phyloP scores from a whole-genome alignment of 2,329 filamentous ascomycete species.

The Cercospora canescens region DNA sequence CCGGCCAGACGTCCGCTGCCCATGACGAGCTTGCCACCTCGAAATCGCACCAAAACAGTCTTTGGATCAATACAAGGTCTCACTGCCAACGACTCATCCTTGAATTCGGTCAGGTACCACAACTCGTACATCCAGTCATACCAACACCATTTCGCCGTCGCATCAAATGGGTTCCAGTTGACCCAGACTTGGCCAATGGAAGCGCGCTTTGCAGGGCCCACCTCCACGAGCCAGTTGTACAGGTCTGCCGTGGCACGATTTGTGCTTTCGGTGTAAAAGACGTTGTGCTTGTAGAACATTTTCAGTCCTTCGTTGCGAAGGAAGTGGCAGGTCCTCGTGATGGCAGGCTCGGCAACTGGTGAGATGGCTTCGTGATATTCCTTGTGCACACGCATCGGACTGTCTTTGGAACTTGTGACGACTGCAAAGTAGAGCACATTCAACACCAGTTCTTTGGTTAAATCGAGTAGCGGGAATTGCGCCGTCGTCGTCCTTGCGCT shows the following conservation, averaged over 20 bases:
- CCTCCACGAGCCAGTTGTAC: neutral
- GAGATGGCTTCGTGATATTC: neutral
- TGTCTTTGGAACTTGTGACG: neutral
- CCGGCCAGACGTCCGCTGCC: neutral
- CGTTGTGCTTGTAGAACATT: slow-evolving; percentile 1
- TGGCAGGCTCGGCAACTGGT: neutral
- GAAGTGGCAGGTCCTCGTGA: slow-evolving; percentile 10
- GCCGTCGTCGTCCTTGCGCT: neutral
- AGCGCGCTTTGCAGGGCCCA: neutral
- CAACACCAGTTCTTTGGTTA: neutral
- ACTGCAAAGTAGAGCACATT: neutral
- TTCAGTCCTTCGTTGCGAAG: slow-evolving; percentile 9
- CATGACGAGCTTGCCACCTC: neutral
- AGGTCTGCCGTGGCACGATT: neutral
- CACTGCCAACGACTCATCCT: neutral
- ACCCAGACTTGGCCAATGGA: neutral
- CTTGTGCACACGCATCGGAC: neutral
- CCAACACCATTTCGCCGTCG: neutral
- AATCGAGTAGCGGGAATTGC: neutral
- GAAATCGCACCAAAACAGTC: neutral
- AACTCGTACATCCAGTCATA: neutral
- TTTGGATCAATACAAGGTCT: neutral
- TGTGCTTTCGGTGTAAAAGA: neutral
- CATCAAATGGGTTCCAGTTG: neutral
- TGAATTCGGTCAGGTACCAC: neutral